Percentiles rank a stretch among this genome's conserved stretches.
Evolutionary conservation across 169 alveolate genomes (phyloP).

Genomic region (Cyclospora cayetanensis): DNA sequence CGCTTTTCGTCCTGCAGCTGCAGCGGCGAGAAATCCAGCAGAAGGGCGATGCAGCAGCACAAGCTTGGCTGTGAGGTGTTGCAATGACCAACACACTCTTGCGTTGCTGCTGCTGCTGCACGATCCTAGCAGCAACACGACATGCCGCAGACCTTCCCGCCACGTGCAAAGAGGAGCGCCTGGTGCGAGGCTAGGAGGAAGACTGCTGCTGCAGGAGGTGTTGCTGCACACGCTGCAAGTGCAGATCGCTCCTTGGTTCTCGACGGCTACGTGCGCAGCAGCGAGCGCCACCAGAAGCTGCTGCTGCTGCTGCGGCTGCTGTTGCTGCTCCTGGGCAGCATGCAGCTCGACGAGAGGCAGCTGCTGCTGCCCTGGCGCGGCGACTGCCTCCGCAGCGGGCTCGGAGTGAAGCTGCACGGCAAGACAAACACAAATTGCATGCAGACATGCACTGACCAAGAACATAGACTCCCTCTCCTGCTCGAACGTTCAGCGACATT

Average conservation of each 20-base stretch:
- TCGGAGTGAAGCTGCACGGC: not conserved
- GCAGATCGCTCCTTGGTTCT: slow-evolving; percentile 62
- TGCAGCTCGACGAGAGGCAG: not conserved
- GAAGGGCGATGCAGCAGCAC: slow-evolving; percentile 45
- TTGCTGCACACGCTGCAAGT: slow-evolving; percentile 39
- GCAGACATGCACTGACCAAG: too few species aligned
- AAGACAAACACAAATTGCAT: not conserved
- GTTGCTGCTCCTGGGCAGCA: slow-evolving; percentile 47
- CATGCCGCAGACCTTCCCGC: slow-evolving; percentile 30
- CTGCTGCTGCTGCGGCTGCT: slow-evolving; percentile 48
- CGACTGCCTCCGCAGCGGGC: slow-evolving; percentile 19
- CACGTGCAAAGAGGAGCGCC: slow-evolving; percentile 1
- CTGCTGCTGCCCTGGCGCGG: slow-evolving; percentile 23
- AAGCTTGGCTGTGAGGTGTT: slow-evolving; percentile 17
- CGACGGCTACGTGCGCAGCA: slow-evolving; percentile 29
- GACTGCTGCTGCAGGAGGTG: slow-evolving; percentile 32
- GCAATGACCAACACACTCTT: slow-evolving; percentile 17
- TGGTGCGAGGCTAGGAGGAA: not conserved
- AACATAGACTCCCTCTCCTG: too few species aligned
- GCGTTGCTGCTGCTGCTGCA: slow-evolving; percentile 59
- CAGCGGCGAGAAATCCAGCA: slow-evolving; percentile 28
- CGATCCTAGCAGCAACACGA: slow-evolving; percentile 27
- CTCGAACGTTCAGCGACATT: too few species aligned
- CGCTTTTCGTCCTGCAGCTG: slow-evolving; percentile 9
- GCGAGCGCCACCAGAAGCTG: slow-evolving; percentile 59